Evolutionary conservation across 2,329 filamentous ascomycete genomes (phyloP).

Genomic region (Phialophora verrucosa): DNA sequence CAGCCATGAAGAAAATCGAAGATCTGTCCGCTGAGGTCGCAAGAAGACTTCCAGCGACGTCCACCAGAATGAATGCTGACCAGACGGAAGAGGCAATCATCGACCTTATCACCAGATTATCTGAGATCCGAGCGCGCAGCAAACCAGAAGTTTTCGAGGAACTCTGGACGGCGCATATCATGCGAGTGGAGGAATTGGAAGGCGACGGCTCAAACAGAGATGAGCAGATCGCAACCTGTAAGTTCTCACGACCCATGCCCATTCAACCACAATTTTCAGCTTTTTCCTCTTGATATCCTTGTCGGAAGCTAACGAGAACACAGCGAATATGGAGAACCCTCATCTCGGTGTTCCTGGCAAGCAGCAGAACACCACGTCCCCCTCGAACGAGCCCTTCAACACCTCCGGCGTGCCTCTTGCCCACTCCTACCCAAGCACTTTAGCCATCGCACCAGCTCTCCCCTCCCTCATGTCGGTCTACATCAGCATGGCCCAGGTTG

Average conservation of each 20-base stretch:
- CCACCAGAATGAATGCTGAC: constrained; percentile 17
- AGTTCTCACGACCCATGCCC: background rate
- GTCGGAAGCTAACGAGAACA: background rate
- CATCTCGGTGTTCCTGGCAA: background rate
- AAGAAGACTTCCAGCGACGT: background rate
- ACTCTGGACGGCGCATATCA: constrained; percentile 27
- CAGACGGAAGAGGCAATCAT: constrained; percentile 29
- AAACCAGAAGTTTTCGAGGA: constrained; percentile 26
- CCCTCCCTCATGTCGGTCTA: constrained; percentile 28
- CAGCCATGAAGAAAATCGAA: constrained; percentile 11
- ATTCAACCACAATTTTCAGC: background rate
- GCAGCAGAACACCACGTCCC: constrained; percentile 1
- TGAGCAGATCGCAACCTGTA: background rate
- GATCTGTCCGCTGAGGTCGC: background rate
- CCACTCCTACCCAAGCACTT: constrained; percentile 1
- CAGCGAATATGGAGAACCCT: background rate
- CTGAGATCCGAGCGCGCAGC: constrained; percentile 22
- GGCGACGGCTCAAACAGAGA: background rate
- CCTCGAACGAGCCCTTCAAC: constrained; percentile 28
- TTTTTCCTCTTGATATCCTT: background rate
- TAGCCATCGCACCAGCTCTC: constrained; percentile 20
- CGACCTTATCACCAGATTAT: constrained; percentile 24
- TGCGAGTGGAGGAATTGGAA: constrained; percentile 30
- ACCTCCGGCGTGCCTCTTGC: constrained; percentile 11
- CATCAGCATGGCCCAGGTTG: constrained; percentile 18